phyloP scores from a whole-genome alignment of 768 basidiomycete species.

The Suillus discolor region DNA sequence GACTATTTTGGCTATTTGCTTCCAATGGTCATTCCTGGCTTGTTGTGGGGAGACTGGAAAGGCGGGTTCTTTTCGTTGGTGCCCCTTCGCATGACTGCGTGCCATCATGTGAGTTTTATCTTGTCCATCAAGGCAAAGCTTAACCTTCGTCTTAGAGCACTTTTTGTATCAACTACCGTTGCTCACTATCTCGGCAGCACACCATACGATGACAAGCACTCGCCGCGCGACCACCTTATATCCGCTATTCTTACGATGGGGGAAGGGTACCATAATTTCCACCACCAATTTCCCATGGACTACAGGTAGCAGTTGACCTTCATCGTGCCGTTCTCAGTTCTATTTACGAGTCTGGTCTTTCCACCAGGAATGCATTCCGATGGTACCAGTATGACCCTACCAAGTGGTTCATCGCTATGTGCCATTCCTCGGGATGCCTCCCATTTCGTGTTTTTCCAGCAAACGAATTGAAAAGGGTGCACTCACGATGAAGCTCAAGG shows the following conservation, averaged over 20 bases:
- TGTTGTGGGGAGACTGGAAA: constrained; percentile 74
- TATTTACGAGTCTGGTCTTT: constrained; percentile 10
- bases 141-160: constrained; percentile 54
- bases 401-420: constrained; percentile 79
- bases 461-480: constrained; percentile 87
- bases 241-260: constrained; percentile 82
- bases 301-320: constrained; percentile 31
- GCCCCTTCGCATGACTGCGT: constrained; percentile 69
- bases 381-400: constrained; percentile 78
- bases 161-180: constrained; percentile 87
- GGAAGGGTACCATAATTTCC: constrained; percentile 73
- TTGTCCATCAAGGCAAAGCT: constrained; percentile 2
- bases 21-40: constrained; percentile 68
- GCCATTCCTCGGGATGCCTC: constrained; percentile 72
- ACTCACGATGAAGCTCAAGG: constrained; percentile 82
- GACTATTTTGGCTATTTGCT: constrained; percentile 66
- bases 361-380: constrained; percentile 63
- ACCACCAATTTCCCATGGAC: constrained; percentile 88
- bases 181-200: constrained; percentile 84
- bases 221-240: constrained; percentile 76
- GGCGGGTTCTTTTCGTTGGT: constrained; percentile 82
- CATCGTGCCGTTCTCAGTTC: background rate
- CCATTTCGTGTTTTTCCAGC: constrained; percentile 83
- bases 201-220: constrained; percentile 80
- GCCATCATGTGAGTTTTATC: constrained; percentile 69